Conservation (phyloP, 2,329 filamentous ascomycete genomes). For the Penicillium sp. region DNA sequence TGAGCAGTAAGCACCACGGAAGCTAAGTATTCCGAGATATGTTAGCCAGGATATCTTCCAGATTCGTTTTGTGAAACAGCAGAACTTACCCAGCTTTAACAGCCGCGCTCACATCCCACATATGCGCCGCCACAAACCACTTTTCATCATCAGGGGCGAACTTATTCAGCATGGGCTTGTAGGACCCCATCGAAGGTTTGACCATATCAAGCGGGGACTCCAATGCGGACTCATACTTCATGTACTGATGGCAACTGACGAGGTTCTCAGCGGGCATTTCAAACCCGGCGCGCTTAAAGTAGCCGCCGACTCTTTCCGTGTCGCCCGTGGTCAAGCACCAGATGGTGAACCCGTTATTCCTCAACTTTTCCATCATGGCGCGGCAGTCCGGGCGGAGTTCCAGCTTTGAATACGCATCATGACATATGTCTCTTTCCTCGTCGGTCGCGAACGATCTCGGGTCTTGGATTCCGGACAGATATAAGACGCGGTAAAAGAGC, state of each 20-base stretch:
- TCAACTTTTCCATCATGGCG: conserved; percentile 42
- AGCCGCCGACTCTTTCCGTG: conserved; percentile 49
- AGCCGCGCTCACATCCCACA: conserved; percentile 59
- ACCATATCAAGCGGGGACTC: conserved; percentile 46
- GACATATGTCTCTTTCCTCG: conserved; percentile 38
- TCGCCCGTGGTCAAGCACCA: conserved; percentile 57
- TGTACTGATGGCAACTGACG: conserved; percentile 41
- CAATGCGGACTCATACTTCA: neutral
- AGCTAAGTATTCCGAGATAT: conserved; percentile 11
- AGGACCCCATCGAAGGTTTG: conserved; percentile 52
- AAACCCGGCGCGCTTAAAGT: conserved; percentile 50
- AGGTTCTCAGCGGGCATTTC: conserved; percentile 53
- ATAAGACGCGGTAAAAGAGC: conserved; percentile 46
- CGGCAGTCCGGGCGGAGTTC: conserved; percentile 35
- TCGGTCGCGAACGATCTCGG: conserved; percentile 41
- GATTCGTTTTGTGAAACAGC: neutral
- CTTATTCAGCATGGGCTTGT: conserved; percentile 44
- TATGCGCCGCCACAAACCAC: conserved; percentile 60
- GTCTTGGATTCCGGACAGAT: conserved; percentile 40
- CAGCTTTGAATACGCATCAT: conserved; percentile 36
- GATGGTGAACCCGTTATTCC: conserved; percentile 49
- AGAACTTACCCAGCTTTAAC: conserved; percentile 40
- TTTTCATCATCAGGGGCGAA: conserved; percentile 41
- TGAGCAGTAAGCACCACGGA: conserved; percentile 55
- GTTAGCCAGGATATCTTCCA: neutral